These are phyloP conservation scores for Camellia granthamiana DNA, from an alignment of 148 eudicot species.

Conservation along the genomic window DNA sequence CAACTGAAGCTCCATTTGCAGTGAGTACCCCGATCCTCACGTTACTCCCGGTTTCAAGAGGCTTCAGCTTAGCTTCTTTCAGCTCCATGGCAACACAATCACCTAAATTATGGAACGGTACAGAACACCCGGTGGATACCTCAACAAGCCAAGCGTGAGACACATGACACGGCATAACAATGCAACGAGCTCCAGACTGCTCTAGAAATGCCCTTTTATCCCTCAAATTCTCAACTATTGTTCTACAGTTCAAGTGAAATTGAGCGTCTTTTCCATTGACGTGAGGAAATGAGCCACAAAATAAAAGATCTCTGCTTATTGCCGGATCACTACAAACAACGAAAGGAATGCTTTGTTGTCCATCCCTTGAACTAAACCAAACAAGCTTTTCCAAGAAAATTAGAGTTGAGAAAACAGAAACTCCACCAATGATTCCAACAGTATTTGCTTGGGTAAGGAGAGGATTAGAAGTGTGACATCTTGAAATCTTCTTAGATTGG, in stretches of 20 bases:
- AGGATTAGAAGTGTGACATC: background rate
- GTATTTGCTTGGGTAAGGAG: slow-evolving; percentile 28
- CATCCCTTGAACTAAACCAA: slow-evolving; percentile 42
- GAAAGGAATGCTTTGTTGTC: slow-evolving; percentile 37
- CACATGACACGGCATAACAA: slow-evolving; percentile 60
- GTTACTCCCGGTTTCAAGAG: slow-evolving; percentile 48
- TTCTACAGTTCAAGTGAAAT: background rate
- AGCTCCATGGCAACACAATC: slow-evolving; percentile 50
- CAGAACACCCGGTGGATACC: slow-evolving; percentile 41
- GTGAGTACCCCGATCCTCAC: slow-evolving; percentile 52
- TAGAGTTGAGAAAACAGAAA: slow-evolving; percentile 47
- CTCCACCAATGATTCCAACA: slow-evolving; percentile 60
- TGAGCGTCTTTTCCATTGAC: background rate
- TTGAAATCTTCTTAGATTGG: slow-evolving; percentile 14
- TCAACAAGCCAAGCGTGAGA: slow-evolving; percentile 45
- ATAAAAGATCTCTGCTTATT: slow-evolving; percentile 12
- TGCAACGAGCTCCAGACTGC: slow-evolving; percentile 50
- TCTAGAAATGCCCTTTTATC: slow-evolving; percentile 45
- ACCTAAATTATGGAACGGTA: slow-evolving; percentile 42
- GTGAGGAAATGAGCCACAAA: background rate
- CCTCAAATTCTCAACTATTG: slow-evolving; percentile 39
- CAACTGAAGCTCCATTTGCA: slow-evolving; percentile 24
- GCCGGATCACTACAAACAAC: slow-evolving; percentile 52
- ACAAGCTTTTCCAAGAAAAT: slow-evolving; percentile 58
- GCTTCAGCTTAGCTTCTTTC: slow-evolving; percentile 48